Percentiles rank a stretch among this genome's conserved stretches.
These are phyloP conservation scores for Yamadazyma nakazawae DNA, from an alignment of 805 yeast genomes.

Conservation along the genomic window DNA sequence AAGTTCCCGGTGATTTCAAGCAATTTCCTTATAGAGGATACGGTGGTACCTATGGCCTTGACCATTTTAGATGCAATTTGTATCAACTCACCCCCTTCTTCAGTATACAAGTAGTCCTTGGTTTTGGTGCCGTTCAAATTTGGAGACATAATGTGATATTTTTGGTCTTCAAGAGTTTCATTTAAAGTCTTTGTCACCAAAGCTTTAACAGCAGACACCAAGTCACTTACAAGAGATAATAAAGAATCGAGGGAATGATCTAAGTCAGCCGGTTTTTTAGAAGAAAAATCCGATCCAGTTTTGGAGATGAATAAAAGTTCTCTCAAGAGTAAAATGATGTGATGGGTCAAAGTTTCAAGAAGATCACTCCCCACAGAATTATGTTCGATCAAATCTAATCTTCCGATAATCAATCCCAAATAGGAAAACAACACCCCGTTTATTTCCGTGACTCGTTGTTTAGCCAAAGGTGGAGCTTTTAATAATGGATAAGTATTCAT, in stretches of 20 bases:
- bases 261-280: slow-evolving; percentile 40
- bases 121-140: slow-evolving; percentile 1
- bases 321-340: slow-evolving; percentile 58
- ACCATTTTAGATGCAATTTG: slow-evolving; percentile 60
- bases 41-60: slow-evolving; percentile 47
- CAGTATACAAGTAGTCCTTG: slow-evolving; percentile 50
- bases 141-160: slow-evolving; percentile 12
- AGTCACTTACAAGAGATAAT: slow-evolving; percentile 57
- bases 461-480: slow-evolving; percentile 55
- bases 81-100: slow-evolving; percentile 65
- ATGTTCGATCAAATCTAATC: slow-evolving; percentile 74
- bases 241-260: slow-evolving; percentile 54
- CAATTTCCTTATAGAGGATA: slow-evolving; percentile 48
- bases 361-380: slow-evolving; percentile 67
- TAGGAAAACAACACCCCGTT: slow-evolving; percentile 58
- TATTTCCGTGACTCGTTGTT: slow-evolving; percentile 61
- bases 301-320: slow-evolving; percentile 63
- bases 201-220: slow-evolving; percentile 61
- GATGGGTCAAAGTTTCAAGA: slow-evolving; percentile 64
- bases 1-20: slow-evolving; percentile 65
- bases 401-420: slow-evolving; percentile 66
- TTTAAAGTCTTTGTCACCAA: slow-evolving; percentile 55
- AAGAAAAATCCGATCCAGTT: slow-evolving; percentile 39
- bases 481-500: slow-evolving; percentile 46
- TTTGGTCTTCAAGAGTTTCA: slow-evolving; percentile 35